A percentile compares a stretch with the other conserved stretches of the same genome.
Evolutionary conservation across 306 rosid species (phyloP).

Genomic region (Oxytropis ochrocephala): DNA sequence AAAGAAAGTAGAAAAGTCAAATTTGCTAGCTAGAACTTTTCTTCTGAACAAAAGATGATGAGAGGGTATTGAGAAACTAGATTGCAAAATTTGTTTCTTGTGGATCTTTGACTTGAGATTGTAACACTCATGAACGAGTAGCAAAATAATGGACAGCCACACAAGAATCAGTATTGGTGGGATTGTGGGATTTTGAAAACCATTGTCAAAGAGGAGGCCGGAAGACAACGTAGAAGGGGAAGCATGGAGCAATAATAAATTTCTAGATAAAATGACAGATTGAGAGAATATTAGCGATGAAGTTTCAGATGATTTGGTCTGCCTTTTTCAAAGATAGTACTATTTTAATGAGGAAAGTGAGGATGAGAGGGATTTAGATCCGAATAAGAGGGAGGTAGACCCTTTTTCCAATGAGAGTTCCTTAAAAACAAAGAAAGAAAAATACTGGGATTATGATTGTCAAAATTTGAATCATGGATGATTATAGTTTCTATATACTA

Average conservation of each 20-base stretch:
- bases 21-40: conserved; percentile 48
- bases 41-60: conserved; percentile 25
- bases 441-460: conserved; percentile 24
- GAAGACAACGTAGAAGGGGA: conserved; percentile 33
- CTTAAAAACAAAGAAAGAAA: conserved; percentile 42
- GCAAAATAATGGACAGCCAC: conserved; percentile 28
- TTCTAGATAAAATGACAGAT: not conserved
- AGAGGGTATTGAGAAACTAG: conserved; percentile 8
- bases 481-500: not conserved
- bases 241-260: conserved; percentile 44
- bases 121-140: too few species aligned
- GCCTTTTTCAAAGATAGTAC: conserved; percentile 19
- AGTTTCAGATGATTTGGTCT: not conserved
- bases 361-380: conserved; percentile 19
- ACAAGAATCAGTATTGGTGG: conserved; percentile 29
- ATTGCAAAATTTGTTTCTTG: conserved; percentile 18
- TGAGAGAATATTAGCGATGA: conserved; percentile 3
- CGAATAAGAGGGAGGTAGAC: conserved; percentile 20
- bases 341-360: not conserved
- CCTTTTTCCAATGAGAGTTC: conserved; percentile 32
- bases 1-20: conserved; percentile 51
- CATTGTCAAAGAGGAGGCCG: conserved; percentile 41
- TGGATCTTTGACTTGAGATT: too few species aligned
- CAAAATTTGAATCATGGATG: conserved; percentile 28
- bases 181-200: conserved; percentile 33